phyloP scores from a whole-genome alignment of 352 stramenopile species.

The Globisporangium takayamanum region DNA sequence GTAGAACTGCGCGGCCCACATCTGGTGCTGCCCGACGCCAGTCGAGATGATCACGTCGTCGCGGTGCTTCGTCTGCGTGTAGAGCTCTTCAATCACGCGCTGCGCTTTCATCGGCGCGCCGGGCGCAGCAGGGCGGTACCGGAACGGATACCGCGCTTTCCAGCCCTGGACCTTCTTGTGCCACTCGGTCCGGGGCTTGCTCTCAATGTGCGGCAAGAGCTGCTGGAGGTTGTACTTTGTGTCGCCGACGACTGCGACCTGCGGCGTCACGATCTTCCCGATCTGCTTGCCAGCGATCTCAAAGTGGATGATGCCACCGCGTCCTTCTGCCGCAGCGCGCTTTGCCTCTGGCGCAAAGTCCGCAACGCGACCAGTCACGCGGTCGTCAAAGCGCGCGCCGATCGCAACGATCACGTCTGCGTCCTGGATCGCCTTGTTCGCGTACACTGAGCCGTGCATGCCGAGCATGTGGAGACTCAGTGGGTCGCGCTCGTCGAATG shows the following conservation, averaged over 20 bases:
- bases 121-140: constrained; percentile 70
- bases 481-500: constrained; percentile 91
- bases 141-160: constrained; percentile 92
- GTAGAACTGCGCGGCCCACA: constrained; percentile 95
- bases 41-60: constrained; percentile 93
- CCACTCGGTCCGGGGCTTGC: constrained; percentile 86
- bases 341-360: constrained; percentile 92
- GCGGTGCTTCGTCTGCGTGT: constrained; percentile 89
- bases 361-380: constrained; percentile 90
- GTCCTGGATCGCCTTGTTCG: constrained; percentile 95
- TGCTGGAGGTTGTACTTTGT: constrained; percentile 92
- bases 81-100: constrained; percentile 91
- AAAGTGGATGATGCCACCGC: constrained; percentile 95
- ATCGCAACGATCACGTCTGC: constrained; percentile 92
- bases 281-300: constrained; percentile 90
- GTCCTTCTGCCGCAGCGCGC: constrained; percentile 85
- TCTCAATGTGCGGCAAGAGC: constrained; percentile 75
- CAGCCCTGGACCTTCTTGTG: constrained; percentile 87
- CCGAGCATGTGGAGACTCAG: constrained; percentile 95
- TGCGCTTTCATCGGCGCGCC: constrained; percentile 90
- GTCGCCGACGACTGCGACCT: constrained; percentile 66
- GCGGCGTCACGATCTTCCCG: constrained; percentile 82
- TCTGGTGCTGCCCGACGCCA: constrained; percentile 95
- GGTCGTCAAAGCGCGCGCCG: constrained; percentile 94
- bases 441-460: constrained; percentile 95